Evolutionary conservation across 495 filamentous ascomycete genomes (phyloP).

Genomic region (Neurospora sublineolata): DNA sequence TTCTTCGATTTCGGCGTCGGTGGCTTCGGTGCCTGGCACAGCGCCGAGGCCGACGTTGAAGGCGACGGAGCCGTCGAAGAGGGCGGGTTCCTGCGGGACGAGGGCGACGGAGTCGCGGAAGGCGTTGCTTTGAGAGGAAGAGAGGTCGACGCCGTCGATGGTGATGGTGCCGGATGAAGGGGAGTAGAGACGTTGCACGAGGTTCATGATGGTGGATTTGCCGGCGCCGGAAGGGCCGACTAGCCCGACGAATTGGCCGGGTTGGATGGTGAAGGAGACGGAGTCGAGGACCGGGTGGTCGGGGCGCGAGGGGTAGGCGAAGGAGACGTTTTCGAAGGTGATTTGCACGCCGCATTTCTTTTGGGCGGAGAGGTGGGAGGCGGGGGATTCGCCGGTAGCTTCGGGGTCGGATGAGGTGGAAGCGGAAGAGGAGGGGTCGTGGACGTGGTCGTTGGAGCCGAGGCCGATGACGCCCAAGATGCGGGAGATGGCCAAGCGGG

Average conservation of each 20-base stretch:
- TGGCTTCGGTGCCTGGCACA: constrained; percentile 26
- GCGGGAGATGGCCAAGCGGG: constrained; percentile 10
- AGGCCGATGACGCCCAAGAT: constrained; percentile 7
- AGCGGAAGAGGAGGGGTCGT: background rate
- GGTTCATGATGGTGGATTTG: constrained; percentile 55
- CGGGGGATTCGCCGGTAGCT: constrained; percentile 53
- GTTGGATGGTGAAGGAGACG: constrained; percentile 44
- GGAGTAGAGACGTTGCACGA: constrained; percentile 54
- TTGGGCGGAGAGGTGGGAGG: constrained; percentile 30
- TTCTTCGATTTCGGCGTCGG: constrained; percentile 39
- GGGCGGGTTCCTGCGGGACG: constrained; percentile 50
- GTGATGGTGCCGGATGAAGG: constrained; percentile 40
- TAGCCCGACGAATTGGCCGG: constrained; percentile 53
- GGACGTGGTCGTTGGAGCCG: constrained; percentile 1
- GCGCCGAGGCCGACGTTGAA: constrained; percentile 47
- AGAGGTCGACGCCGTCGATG: constrained; percentile 38
- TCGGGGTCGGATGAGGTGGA: constrained; percentile 2
- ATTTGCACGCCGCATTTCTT: constrained; percentile 37
- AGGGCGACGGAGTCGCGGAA: constrained; percentile 45
- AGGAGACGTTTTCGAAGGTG: constrained; percentile 43
- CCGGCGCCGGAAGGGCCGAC: constrained; percentile 62
- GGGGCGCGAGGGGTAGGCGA: constrained; percentile 47
- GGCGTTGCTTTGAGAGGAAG: background rate
- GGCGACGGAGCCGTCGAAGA: constrained; percentile 39
- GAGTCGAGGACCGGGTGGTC: constrained; percentile 36